Conservation (phyloP, 2,329 filamentous ascomycete species). For the Elsinoe ampelina region DNA sequence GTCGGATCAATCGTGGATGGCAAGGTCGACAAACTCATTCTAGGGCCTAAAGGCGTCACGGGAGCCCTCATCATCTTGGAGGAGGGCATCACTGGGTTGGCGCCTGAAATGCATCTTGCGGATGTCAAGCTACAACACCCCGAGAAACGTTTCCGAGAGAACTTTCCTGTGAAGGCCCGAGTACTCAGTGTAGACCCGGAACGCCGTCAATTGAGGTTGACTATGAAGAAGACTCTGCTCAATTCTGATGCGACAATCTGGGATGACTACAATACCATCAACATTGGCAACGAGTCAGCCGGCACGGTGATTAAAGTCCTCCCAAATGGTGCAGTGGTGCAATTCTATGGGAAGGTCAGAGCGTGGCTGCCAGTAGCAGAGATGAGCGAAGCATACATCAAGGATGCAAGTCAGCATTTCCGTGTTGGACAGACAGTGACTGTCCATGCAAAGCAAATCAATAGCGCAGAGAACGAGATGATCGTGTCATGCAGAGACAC, state of each 20-base stretch:
- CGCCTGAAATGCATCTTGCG: constrained; percentile 78
- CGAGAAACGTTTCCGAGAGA: constrained; percentile 91
- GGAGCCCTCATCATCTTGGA: constrained; percentile 76
- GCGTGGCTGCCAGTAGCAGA: constrained; percentile 89
- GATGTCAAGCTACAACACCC: constrained; percentile 83
- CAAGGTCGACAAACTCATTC: constrained; percentile 72
- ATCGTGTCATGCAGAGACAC: constrained; percentile 91
- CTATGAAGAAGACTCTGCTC: constrained; percentile 87
- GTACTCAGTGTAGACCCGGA: constrained; percentile 70
- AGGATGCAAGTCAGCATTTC: constrained; percentile 83
- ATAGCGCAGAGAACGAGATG: constrained; percentile 60
- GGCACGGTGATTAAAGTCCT: constrained; percentile 81
- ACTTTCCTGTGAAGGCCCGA: constrained; percentile 71
- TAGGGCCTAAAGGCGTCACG: constrained; percentile 67
- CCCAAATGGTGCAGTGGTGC: constrained; percentile 71
- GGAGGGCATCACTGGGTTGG: constrained; percentile 80
- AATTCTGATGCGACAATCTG: constrained; percentile 79
- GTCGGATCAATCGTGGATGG: constrained; percentile 73
- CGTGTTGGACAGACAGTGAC: constrained; percentile 81
- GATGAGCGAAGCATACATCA: constrained; percentile 96
- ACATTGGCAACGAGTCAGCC: constrained; percentile 65
- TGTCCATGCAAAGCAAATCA: constrained; percentile 75
- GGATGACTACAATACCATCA: constrained; percentile 64
- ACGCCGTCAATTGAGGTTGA: constrained; percentile 74
- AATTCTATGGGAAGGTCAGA: constrained; percentile 77